Conservation (phyloP, 306 rosid genomes). For the Glycyrrhiza uralensis region DNA sequence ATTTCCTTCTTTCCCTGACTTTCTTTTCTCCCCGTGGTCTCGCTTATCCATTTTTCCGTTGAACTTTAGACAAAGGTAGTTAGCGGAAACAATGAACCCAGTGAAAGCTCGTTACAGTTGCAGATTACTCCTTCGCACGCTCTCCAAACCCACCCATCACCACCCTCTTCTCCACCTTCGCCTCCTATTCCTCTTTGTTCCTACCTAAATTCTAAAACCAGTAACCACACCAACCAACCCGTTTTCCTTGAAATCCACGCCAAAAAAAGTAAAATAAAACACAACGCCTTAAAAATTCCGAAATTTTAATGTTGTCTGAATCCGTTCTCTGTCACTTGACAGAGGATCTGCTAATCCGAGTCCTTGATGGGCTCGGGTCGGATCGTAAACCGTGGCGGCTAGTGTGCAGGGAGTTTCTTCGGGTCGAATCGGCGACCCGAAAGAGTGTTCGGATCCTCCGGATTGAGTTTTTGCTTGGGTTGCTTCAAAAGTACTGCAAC, state of each 20-base stretch:
- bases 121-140: constrained; percentile 6
- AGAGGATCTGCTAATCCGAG: constrained; percentile 45
- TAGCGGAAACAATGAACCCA: constrained; percentile 26
- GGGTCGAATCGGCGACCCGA: constrained; percentile 40
- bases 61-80: background rate
- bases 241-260: background rate
- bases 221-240: background rate
- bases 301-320: constrained; percentile 19
- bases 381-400: constrained; percentile 49
- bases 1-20: background rate
- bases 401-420: constrained; percentile 56
- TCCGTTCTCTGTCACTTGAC: constrained; percentile 36
- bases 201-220: constrained; percentile 34
- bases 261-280: background rate
- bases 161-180: constrained; percentile 49
- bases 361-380: constrained; percentile 26
- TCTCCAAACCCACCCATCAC: constrained; percentile 38
- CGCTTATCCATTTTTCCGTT: background rate
- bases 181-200: constrained; percentile 49
- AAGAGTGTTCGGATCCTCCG: constrained; percentile 45
- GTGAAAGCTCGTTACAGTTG: background rate
- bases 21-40: background rate
- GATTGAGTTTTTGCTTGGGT: constrained; percentile 36
- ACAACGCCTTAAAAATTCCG: background rate
- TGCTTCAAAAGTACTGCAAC: constrained; percentile 36